phyloP scores from a whole-genome alignment of 2,329 filamentous ascomycete species.

The Colletotrichum theobromicola region DNA sequence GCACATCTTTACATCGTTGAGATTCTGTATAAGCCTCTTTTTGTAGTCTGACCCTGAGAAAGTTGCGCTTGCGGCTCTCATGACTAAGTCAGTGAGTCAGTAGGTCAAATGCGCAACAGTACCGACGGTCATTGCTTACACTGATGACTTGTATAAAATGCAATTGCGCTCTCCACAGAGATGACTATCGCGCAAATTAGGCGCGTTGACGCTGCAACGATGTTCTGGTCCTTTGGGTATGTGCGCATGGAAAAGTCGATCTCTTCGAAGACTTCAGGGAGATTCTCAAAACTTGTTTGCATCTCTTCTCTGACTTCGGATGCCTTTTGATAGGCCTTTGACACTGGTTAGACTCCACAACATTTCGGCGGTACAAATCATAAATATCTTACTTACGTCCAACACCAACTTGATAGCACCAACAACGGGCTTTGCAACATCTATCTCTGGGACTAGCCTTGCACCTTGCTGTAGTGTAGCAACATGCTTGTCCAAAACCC shows the following conservation, averaged over 20 bases:
- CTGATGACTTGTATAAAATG: background rate
- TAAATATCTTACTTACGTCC: background rate
- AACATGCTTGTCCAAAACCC: background rate
- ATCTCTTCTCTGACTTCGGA: background rate
- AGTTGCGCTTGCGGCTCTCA: rapidly evolving
- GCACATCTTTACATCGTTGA: background rate
- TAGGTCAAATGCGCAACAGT: no score
- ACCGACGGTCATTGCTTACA: background rate
- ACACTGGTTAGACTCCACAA: no score
- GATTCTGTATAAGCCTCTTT: background rate
- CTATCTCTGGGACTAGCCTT: background rate
- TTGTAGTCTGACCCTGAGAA: background rate
- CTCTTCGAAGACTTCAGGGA: background rate
- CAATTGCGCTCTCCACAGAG: background rate
- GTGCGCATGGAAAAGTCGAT: background rate
- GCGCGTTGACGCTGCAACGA: background rate
- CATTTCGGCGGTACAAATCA: no score
- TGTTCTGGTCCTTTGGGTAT: background rate
- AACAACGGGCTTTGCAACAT: background rate
- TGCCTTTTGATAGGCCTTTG: background rate
- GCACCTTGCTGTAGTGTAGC: background rate
- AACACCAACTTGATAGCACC: background rate
- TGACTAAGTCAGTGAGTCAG: background rate
- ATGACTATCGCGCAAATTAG: background rate
- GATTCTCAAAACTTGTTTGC: background rate